Base-by-base conservation (phyloP, 352 stramenopile genomes). In the Phytophthora brassicae region DNA sequence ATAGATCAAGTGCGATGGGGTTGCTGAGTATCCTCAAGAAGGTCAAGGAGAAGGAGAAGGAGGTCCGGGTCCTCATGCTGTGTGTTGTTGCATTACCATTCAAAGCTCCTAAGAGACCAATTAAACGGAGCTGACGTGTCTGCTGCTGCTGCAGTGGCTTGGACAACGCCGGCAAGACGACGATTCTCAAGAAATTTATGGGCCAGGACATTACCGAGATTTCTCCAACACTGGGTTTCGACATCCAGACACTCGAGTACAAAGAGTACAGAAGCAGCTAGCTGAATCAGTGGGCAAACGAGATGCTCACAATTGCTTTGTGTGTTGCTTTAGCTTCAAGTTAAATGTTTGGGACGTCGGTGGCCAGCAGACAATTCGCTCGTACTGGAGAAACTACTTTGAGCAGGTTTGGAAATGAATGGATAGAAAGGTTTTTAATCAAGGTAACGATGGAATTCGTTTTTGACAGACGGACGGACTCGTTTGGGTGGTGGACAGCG, bases 331-430 rank as follows among this genome's bases (percentile, higher is more conserved):
- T 70, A 93, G 89, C 69, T 98, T 98, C 71, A 98, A 98, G 73
- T 88, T 99, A 46, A 98, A 99, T 72, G 91, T 99, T 52, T 99
- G 96, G 96, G 97, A 99, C 75, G 96, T 99, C 45, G 98, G 97
- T 54, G 98, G 97, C 26, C 98, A 99, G 83, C 97, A 98, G 61
- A 99, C 97, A 19, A 99, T 99, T 52, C 91, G 97, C 19, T 94
- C 97, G 6, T 99, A 99, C 78, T 99, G 98, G 97, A 85, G 97
- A 38, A 99, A 99, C 82, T 99, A 99, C 81, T 99, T 99, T 75
- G 97, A 99, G 81, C 77, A 98, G 74, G 64, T 67, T 23, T 11
- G 59, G n/a, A 23, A 14, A 8, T 12, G n/a, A 11, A 4, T 14
- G 38, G 17, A 6, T 13, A 17, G 33, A 2, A 1, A 39, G 33